A percentile compares a stretch with the other conserved stretches of the same genome.
phyloP scores from a whole-genome alignment of 202 grass and related monocot genomes.

The Sporobolus alterniflorus region DNA sequence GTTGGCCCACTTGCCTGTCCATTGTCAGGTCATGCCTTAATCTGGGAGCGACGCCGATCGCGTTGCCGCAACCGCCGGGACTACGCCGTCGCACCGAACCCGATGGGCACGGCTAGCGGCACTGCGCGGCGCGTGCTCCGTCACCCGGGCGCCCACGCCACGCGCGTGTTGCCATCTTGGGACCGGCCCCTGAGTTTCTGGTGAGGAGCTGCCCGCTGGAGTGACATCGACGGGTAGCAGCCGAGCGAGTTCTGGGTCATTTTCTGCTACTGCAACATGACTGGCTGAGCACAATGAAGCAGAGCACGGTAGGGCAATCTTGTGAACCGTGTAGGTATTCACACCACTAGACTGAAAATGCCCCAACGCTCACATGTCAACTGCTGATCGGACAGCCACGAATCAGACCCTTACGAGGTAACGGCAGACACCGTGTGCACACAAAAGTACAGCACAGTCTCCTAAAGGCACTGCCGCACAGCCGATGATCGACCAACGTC shows the following conservation, averaged over 20 bases:
- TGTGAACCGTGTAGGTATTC: background rate
- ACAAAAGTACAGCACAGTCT: background rate
- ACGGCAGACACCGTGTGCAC: background rate
- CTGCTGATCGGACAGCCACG: background rate
- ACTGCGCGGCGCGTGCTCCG: background rate
- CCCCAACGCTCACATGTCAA: no score
- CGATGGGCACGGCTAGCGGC: slow-evolving; percentile 29
- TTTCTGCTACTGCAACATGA: no score
- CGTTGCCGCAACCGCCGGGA: slow-evolving; percentile 36
- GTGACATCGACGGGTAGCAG: background rate
- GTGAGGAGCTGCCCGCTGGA: background rate
- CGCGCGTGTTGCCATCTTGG: background rate
- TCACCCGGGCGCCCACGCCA: slow-evolving; percentile 6
- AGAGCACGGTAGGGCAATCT: background rate
- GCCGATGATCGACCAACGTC: background rate
- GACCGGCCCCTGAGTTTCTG: background rate
- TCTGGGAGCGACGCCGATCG: slow-evolving; percentile 28
- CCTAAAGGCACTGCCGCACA: background rate
- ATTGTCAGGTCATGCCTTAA: slow-evolving; percentile 17
- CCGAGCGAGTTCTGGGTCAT: background rate
- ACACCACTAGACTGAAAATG: background rate
- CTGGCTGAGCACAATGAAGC: no score
- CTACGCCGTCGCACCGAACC: slow-evolving; percentile 21
- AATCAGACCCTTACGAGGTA: background rate
- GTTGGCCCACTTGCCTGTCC: background rate